These are phyloP conservation scores for Sarocladium kiliense DNA, from an alignment of 2,329 filamentous ascomycete species.

Conservation along the genomic window DNA sequence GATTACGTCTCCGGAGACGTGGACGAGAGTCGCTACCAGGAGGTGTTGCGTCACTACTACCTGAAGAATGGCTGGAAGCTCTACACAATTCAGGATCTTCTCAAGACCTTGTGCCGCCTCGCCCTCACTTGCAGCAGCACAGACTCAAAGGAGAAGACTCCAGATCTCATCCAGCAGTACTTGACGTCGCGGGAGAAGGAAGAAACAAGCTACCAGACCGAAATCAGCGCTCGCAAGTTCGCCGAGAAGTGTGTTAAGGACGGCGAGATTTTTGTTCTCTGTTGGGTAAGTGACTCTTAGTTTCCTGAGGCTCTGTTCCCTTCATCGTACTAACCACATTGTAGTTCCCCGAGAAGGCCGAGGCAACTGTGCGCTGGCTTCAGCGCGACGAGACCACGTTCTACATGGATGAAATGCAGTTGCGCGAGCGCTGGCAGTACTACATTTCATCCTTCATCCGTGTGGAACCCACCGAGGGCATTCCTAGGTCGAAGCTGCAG, in stretches of 20 bases:
- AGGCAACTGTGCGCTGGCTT: constrained; percentile 68
- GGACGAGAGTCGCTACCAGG: constrained; percentile 80
- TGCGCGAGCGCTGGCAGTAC: constrained; percentile 82
- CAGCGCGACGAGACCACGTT: constrained; percentile 70
- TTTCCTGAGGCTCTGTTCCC: not conserved
- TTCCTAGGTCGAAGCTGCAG: constrained; percentile 58
- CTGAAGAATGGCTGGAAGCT: constrained; percentile 86
- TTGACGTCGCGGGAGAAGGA: constrained; percentile 74
- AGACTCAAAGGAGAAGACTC: constrained; percentile 89
- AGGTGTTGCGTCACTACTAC: constrained; percentile 87
- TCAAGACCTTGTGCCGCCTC: constrained; percentile 75
- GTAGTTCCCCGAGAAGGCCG: constrained; percentile 62
- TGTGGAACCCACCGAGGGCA: constrained; percentile 80
- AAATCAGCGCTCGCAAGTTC: constrained; percentile 85
- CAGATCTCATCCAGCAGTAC: constrained; percentile 85
- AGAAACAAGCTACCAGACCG: constrained; percentile 82
- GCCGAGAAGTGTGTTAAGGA: constrained; percentile 93
- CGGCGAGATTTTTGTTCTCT: constrained; percentile 82
- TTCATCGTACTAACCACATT: constrained; percentile 25
- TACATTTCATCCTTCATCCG: constrained; percentile 92
- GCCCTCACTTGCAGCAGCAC: constrained; percentile 77
- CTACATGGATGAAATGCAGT: constrained; percentile 82
- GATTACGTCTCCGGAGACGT: constrained; percentile 78
- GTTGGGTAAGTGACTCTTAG: constrained; percentile 66
- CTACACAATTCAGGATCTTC: constrained; percentile 86